phyloP scores from a whole-genome alignment of 306 rosid species.

The Rosa multiflora region DNA sequence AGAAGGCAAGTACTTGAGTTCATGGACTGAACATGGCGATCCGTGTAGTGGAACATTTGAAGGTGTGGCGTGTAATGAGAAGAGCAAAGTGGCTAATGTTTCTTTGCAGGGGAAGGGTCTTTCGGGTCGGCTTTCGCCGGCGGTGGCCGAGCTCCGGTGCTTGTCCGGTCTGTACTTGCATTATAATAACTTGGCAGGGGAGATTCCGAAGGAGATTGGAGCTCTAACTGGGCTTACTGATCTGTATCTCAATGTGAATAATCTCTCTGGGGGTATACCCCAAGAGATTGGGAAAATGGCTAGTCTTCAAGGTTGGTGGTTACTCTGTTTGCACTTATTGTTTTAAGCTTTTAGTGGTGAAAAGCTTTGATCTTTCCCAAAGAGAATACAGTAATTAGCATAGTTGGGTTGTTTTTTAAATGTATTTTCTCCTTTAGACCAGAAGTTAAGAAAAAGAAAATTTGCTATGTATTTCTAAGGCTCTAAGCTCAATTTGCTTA shows the following conservation, averaged over 20 bases:
- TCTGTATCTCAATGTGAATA: slow-evolving; percentile 83
- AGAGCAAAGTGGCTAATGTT: slow-evolving; percentile 69
- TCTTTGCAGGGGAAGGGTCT: slow-evolving; percentile 90
- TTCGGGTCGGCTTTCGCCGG: slow-evolving; percentile 72
- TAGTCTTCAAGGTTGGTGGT: slow-evolving; percentile 72
- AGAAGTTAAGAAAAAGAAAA: background rate
- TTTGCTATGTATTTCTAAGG: background rate
- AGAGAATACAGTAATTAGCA: background rate
- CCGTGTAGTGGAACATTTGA: slow-evolving; percentile 74
- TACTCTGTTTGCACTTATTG: background rate
- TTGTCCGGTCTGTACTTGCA: slow-evolving; percentile 84
- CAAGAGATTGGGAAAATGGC: slow-evolving; percentile 57
- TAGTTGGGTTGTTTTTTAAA: background rate
- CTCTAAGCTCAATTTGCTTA: background rate
- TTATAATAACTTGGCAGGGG: slow-evolving; percentile 75
- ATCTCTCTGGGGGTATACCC: slow-evolving; percentile 72
- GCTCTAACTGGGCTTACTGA: slow-evolving; percentile 68
- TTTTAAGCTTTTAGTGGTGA: background rate
- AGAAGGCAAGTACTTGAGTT: slow-evolving; percentile 52
- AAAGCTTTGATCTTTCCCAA: background rate
- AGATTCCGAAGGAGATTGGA: slow-evolving; percentile 73
- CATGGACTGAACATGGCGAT: slow-evolving; percentile 73
- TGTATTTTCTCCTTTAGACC: background rate
- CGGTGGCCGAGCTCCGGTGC: slow-evolving; percentile 69
- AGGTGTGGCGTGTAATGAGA: slow-evolving; percentile 80